A percentile compares a stretch with the other conserved stretches of the same genome.
Evolutionary conservation across 306 rosid genomes (phyloP).

Genomic region (Senna siamea): DNA sequence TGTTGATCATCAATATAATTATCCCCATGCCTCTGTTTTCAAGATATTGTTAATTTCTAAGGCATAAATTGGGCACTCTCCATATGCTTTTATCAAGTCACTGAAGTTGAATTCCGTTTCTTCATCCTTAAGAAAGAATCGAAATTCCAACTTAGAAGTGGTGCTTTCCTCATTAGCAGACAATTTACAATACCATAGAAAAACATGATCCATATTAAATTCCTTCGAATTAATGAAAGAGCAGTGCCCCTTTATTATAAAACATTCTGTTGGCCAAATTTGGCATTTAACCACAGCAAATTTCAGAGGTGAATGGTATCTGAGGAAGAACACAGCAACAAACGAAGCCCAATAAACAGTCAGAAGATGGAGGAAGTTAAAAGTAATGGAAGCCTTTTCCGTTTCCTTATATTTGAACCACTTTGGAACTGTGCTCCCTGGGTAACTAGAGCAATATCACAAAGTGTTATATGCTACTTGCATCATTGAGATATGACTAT

Average conservation of each 20-base stretch:
- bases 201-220: slow-evolving; percentile 15
- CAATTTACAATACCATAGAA: slow-evolving; percentile 6
- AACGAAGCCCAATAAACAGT: slow-evolving; percentile 24
- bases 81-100: slow-evolving; percentile 20
- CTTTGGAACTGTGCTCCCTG: background rate
- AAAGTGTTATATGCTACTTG: background rate
- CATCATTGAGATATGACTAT: background rate
- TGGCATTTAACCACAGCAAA: background rate
- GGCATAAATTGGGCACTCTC: slow-evolving; percentile 3
- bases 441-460: no score
- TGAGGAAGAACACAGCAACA: slow-evolving; percentile 16
- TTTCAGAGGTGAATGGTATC: background rate
- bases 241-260: no score
- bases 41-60: background rate
- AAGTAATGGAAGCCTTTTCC: background rate
- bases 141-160: slow-evolving; percentile 3
- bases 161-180: background rate
- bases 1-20: no score
- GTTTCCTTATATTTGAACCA: slow-evolving; percentile 5
- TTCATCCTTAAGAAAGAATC: slow-evolving; percentile 3
- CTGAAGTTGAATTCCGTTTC: no score
- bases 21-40: no score
- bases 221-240: no score
- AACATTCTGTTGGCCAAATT: no score
- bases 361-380: slow-evolving; percentile 2